Evolutionary conservation across 495 filamentous ascomycete genomes (phyloP).

Genomic region (Podospora sp.): DNA sequence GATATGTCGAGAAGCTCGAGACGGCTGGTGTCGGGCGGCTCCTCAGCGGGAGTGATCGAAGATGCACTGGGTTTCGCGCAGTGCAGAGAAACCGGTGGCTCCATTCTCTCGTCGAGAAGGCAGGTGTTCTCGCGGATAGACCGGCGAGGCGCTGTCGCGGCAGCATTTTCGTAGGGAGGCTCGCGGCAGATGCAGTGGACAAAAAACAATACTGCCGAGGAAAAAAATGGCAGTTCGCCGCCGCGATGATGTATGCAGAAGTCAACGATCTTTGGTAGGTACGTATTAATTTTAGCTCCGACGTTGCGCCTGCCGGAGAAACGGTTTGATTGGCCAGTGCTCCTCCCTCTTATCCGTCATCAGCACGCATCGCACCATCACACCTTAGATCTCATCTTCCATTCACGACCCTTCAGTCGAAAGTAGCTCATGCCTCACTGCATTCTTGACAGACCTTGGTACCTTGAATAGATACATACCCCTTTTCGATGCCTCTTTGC

Average conservation of each 20-base stretch:
- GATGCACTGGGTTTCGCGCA: slow-evolving; percentile 20
- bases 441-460: no score
- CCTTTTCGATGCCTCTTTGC: no score
- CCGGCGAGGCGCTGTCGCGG: slow-evolving; percentile 37
- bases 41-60: slow-evolving; percentile 21
- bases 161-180: slow-evolving; percentile 32
- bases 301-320: neutral
- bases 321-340: neutral
- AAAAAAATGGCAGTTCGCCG: neutral
- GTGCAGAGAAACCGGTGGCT: slow-evolving; percentile 22
- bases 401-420: no score
- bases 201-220: neutral
- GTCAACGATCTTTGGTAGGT: slow-evolving; percentile 12
- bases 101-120: slow-evolving; percentile 21
- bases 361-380: no score
- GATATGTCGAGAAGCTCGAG: slow-evolving; percentile 45
- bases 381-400: no score
- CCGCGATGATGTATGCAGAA: slow-evolving; percentile 25
- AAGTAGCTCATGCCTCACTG: no score
- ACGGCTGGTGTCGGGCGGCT: slow-evolving; percentile 22
- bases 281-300: slow-evolving; percentile 21
- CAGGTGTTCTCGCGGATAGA: slow-evolving; percentile 28
- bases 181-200: neutral
- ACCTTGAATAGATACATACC: no score
- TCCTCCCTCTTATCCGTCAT: neutral